A percentile compares a stretch with the other conserved stretches of the same genome.
These are phyloP conservation scores for Gomphus sp. DNA, from an alignment of 1,284 basidiomycete species.

Conservation along the genomic window DNA sequence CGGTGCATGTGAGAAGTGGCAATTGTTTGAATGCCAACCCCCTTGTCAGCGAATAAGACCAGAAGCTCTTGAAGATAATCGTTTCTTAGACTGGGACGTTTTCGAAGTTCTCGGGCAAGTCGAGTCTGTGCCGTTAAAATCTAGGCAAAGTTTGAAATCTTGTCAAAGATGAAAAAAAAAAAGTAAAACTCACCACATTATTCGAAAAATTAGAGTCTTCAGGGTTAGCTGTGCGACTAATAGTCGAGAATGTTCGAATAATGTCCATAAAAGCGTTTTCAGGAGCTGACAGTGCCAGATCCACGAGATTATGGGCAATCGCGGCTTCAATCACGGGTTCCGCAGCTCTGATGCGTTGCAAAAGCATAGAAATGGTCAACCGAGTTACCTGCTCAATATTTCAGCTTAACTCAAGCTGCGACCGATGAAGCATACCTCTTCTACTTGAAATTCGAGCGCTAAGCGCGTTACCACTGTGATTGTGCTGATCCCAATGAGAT, in stretches of 20 bases:
- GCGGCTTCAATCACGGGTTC: constrained; percentile 84
- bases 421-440: constrained; percentile 39
- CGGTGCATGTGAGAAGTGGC: constrained; percentile 53
- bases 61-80: constrained; percentile 82
- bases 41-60: constrained; percentile 84
- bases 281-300: constrained; percentile 76
- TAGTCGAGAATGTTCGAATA: constrained; percentile 76
- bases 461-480: constrained; percentile 83
- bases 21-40: constrained; percentile 80
- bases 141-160: constrained; percentile 25
- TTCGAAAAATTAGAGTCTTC: constrained; percentile 82
- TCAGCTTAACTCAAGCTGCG: background rate
- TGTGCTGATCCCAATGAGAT: constrained; percentile 81
- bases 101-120: constrained; percentile 68
- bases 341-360: constrained; percentile 80
- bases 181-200: constrained; percentile 52
- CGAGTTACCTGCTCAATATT: constrained; percentile 56
- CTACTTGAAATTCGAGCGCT: constrained; percentile 72
- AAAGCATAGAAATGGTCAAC: constrained; percentile 84
- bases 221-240: constrained; percentile 75
- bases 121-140: constrained; percentile 83
- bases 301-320: constrained; percentile 87
- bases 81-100: constrained; percentile 67
- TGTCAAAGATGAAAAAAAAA: constrained; percentile 14
- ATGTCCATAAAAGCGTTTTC: constrained; percentile 78